phyloP scores from a whole-genome alignment of 1,139 yeast species.

The Saccharomyces hybrid region DNA sequence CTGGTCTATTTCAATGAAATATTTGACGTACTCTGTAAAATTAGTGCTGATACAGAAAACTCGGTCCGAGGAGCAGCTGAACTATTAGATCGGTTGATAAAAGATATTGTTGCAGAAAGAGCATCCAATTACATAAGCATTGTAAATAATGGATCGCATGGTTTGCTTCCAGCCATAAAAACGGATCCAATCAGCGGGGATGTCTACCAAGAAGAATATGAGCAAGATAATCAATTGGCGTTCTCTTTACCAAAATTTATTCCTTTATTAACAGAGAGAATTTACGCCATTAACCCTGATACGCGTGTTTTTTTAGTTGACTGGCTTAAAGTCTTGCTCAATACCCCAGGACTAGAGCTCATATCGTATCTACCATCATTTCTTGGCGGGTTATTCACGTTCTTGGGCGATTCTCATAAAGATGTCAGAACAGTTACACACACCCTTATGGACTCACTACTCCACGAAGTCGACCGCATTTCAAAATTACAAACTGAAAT shows the following conservation, averaged over 20 bases:
- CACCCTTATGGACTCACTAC: slow-evolving; percentile 61
- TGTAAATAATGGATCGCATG: slow-evolving; percentile 47
- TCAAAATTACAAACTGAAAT: slow-evolving; percentile 48
- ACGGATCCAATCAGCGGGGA: slow-evolving; percentile 40
- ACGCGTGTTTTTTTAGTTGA: slow-evolving; percentile 86
- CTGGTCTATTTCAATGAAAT: slow-evolving; percentile 86
- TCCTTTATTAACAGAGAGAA: slow-evolving; percentile 82
- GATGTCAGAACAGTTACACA: slow-evolving; percentile 87
- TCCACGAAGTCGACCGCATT: slow-evolving; percentile 73
- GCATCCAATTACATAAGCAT: slow-evolving; percentile 88
- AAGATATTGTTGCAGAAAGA: slow-evolving; percentile 93
- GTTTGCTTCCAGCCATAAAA: slow-evolving; percentile 42
- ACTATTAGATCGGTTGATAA: slow-evolving; percentile 78
- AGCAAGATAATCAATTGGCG: slow-evolving; percentile 57
- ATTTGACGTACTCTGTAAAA: slow-evolving; percentile 82
- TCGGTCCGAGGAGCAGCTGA: slow-evolving; percentile 97
- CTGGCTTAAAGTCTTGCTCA: slow-evolving; percentile 86
- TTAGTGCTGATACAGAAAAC: slow-evolving; percentile 87
- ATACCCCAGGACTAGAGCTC: slow-evolving; percentile 85
- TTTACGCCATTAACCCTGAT: slow-evolving; percentile 87
- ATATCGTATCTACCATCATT: slow-evolving; percentile 84
- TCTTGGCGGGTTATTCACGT: slow-evolving; percentile 75
- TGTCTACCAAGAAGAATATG: slow-evolving; percentile 57
- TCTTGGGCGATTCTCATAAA: slow-evolving; percentile 74
- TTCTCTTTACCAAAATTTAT: slow-evolving; percentile 84